phyloP scores from a whole-genome alignment of 352 stramenopile species.

The Pythium aphanidermatum region DNA sequence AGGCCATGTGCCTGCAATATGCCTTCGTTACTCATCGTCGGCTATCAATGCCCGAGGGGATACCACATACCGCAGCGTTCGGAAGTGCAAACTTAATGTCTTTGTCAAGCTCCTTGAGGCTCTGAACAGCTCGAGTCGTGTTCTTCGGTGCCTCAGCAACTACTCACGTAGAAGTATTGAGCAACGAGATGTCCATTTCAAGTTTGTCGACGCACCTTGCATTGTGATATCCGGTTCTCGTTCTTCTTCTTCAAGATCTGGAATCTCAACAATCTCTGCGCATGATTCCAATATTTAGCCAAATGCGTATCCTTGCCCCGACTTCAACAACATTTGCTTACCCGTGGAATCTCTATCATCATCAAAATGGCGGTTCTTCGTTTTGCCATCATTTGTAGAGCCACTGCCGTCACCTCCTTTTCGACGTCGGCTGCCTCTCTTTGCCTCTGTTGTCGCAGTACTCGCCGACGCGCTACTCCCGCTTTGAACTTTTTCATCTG shows the following conservation, averaged over 20 bases:
- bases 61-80: slow-evolving; percentile 30
- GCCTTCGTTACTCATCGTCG: neutral
- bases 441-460: slow-evolving; percentile 27
- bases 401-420: slow-evolving; percentile 46
- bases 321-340: slow-evolving; percentile 6
- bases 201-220: slow-evolving; percentile 22
- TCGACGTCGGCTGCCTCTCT: slow-evolving; percentile 46
- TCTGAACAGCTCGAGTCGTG: slow-evolving; percentile 56
- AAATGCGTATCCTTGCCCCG: too few species aligned
- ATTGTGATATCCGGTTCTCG: slow-evolving; percentile 70
- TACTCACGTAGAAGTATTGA: slow-evolving; percentile 5
- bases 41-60: too few species aligned
- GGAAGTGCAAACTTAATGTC: slow-evolving; percentile 77
- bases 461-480: slow-evolving; percentile 15
- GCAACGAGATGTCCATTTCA: neutral
- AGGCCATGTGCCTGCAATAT: slow-evolving; percentile 40
- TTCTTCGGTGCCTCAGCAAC: slow-evolving; percentile 78
- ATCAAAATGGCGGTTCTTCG: slow-evolving; percentile 71
- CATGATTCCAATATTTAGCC: neutral
- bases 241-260: slow-evolving; percentile 76
- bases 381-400: too few species aligned
- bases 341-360: slow-evolving; percentile 59
- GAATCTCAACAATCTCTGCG: slow-evolving; percentile 74
- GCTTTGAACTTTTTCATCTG: slow-evolving; percentile 20
- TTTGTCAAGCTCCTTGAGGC: slow-evolving; percentile 68